These are phyloP conservation scores for Globisporangium radiosum DNA, from an alignment of 352 stramenopile genomes.

Conservation along the genomic window DNA sequence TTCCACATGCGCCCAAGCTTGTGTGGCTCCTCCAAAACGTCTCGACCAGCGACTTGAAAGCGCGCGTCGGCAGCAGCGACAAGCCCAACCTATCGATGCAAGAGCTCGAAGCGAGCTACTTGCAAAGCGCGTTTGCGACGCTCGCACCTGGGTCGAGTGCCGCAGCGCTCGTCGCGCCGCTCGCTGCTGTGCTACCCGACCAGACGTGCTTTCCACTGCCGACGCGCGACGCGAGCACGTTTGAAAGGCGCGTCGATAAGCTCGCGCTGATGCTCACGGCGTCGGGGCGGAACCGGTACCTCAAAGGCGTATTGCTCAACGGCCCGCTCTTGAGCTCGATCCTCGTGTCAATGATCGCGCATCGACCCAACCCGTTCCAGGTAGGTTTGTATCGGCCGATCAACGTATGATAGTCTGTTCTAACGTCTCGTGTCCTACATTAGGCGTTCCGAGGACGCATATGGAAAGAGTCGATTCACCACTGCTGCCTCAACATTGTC, in stretches of 20 bases:
- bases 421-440: background rate
- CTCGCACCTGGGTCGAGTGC: constrained; percentile 20
- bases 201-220: constrained; percentile 53
- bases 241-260: constrained; percentile 62
- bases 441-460: constrained; percentile 60
- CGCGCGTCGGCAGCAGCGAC: constrained; percentile 22
- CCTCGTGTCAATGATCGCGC: constrained; percentile 67
- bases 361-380: constrained; percentile 58
- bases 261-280: constrained; percentile 45
- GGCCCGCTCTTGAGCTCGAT: constrained; percentile 63
- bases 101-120: constrained; percentile 52
- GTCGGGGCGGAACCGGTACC: constrained; percentile 58
- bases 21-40: constrained; percentile 70
- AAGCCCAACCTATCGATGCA: constrained; percentile 46
- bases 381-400: constrained; percentile 12
- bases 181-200: constrained; percentile 42
- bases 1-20: constrained; percentile 69
- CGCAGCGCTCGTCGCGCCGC: constrained; percentile 30
- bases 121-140: constrained; percentile 37
- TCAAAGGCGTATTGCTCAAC: constrained; percentile 65
- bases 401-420: background rate
- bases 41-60: constrained; percentile 52
- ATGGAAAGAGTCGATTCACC: constrained; percentile 76
- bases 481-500: constrained; percentile 76
- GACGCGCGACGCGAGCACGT: constrained; percentile 27